Conservation (phyloP, 768 basidiomycete genomes). For the Pisolithus sp. region DNA sequence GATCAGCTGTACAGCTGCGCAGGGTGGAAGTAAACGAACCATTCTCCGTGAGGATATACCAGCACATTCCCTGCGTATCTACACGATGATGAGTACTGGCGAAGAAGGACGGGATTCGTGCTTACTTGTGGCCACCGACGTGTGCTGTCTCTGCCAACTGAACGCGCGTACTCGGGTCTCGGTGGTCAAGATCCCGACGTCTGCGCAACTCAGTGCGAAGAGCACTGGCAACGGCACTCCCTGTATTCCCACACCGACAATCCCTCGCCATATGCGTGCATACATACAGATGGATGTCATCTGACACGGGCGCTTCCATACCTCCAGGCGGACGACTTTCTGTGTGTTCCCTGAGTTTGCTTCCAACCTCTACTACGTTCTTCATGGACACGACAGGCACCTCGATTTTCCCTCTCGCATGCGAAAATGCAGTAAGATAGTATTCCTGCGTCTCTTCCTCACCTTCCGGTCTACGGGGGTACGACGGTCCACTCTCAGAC, state of each 20-base stretch:
- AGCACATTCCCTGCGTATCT: constrained; percentile 68
- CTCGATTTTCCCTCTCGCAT: constrained; percentile 39
- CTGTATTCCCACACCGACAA: constrained; percentile 70
- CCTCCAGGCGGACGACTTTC: constrained; percentile 16
- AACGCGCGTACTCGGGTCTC: constrained; percentile 29
- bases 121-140: constrained; percentile 80
- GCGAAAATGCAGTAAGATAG: constrained; percentile 49
- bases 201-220: constrained; percentile 46
- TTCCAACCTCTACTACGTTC: constrained; percentile 45
- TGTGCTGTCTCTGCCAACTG: constrained; percentile 64
- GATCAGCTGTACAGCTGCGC: not conserved
- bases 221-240: constrained; percentile 48
- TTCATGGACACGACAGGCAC: constrained; percentile 42
- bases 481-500: constrained; percentile 27
- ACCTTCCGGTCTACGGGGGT: constrained; percentile 6
- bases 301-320: not conserved
- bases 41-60: constrained; percentile 67
- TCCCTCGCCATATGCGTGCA: constrained; percentile 78
- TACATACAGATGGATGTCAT: constrained; percentile 48
- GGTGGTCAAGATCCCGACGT: constrained; percentile 25
- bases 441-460: constrained; percentile 18
- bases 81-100: not conserved
- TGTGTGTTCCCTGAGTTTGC: constrained; percentile 26
- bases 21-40: constrained; percentile 35
- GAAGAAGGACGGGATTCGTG: constrained; percentile 7